These are phyloP conservation scores for Chernovozyma aurita DNA, from an alignment of 1,139 yeast genomes.

Conservation along the genomic window DNA sequence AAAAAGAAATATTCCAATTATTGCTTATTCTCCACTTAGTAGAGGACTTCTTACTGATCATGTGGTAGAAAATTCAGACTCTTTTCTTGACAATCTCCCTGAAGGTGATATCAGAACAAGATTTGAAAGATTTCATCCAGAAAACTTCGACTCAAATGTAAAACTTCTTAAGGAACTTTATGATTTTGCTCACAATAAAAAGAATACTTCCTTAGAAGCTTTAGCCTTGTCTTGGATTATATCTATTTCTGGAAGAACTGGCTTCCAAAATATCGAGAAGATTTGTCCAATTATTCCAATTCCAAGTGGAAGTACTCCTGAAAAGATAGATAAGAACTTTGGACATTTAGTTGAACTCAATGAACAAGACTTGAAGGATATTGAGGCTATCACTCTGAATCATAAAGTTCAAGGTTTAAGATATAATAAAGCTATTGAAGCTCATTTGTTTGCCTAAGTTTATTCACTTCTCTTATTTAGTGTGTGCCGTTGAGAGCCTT, in stretches of 20 bases:
- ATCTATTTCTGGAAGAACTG: constrained; percentile 24
- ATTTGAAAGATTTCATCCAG: constrained; percentile 58
- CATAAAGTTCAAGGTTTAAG: constrained; percentile 47
- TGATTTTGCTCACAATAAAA: constrained; percentile 46
- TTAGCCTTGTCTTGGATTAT: constrained; percentile 73
- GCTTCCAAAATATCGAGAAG: constrained; percentile 29
- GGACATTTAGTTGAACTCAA: constrained; percentile 39
- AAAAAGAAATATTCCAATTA: constrained; percentile 49
- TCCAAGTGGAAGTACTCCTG: constrained; percentile 64
- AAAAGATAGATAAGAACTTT: constrained; percentile 58
- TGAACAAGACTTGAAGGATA: constrained; percentile 47
- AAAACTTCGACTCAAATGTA: constrained; percentile 50
- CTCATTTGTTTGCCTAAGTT: background rate
- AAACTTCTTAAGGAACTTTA: constrained; percentile 36
- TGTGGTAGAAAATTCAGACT: constrained; percentile 34
- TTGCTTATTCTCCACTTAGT: constrained; percentile 83
- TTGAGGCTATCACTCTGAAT: constrained; percentile 38
- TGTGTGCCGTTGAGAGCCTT: too few species aligned
- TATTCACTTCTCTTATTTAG: too few species aligned
- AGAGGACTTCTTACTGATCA: constrained; percentile 71
- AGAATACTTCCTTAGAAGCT: constrained; percentile 54
- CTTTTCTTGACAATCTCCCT: constrained; percentile 35
- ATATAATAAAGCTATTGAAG: constrained; percentile 24
- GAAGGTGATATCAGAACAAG: constrained; percentile 51
- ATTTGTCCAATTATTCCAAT: constrained; percentile 67